These are phyloP conservation scores for Phlegmacium glaucopus DNA, from an alignment of 768 basidiomycete species.

Conservation along the genomic window DNA sequence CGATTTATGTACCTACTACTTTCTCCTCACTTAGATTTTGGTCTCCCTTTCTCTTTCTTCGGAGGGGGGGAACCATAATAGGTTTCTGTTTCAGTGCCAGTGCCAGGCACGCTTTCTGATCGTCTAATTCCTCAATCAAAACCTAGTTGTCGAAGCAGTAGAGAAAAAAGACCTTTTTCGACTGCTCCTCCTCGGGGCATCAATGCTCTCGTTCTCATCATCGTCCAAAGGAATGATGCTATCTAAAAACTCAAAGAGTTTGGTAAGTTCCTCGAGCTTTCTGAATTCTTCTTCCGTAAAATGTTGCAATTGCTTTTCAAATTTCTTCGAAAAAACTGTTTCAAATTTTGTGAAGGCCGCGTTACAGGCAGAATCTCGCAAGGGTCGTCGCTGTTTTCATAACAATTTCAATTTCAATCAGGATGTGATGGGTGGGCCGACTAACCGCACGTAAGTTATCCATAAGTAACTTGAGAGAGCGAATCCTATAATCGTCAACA, in stretches of 20 bases:
- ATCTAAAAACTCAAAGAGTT: conserved; percentile 69
- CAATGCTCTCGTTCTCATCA: conserved; percentile 42
- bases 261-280: conserved; percentile 57
- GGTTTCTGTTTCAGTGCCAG: conserved; percentile 33
- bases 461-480: conserved; percentile 58
- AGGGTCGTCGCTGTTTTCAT: conserved; percentile 34
- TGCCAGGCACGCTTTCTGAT: conserved; percentile 54
- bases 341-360: conserved; percentile 78
- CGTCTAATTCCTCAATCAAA: conserved; percentile 35
- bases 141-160: neutral
- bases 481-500: conserved; percentile 67
- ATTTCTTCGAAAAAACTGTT: conserved; percentile 61
- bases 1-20: neutral
- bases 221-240: conserved; percentile 68
- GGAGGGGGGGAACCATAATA: conserved; percentile 32
- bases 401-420: neutral
- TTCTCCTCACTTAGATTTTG: conserved; percentile 39
- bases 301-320: conserved; percentile 62
- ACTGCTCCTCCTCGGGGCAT: conserved; percentile 39
- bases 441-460: conserved; percentile 55
- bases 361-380: conserved; percentile 52
- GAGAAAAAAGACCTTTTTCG: conserved; percentile 37
- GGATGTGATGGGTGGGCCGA: conserved; percentile 2
- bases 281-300: conserved; percentile 73
- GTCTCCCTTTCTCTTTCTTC: conserved; percentile 26